Percentiles rank a stretch among this genome's conserved stretches.
Conservation (phyloP, 257 asterid species). For the Gentiana macrophylla region DNA sequence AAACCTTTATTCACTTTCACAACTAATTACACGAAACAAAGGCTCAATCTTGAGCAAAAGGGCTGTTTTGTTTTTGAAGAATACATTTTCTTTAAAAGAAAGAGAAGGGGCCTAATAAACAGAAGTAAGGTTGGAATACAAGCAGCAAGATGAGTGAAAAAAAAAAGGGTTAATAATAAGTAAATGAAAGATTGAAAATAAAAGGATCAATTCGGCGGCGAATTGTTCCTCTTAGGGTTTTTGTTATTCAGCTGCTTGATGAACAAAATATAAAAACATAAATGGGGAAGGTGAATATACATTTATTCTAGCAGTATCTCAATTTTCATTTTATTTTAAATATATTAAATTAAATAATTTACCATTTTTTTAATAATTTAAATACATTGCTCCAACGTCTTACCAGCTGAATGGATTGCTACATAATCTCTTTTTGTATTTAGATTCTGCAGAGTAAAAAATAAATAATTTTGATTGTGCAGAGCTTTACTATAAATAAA, state of each 20-base stretch:
- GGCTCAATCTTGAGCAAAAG: conserved; percentile 7
- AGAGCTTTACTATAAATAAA: no score
- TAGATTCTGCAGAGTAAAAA: no score
- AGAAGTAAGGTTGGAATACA: conserved; percentile 4
- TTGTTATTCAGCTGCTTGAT: conserved; percentile 33
- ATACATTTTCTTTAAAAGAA: background rate
- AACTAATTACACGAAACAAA: background rate
- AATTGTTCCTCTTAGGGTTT: conserved; percentile 70
- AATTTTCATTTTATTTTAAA: background rate
- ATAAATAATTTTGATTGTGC: no score
- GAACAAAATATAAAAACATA: conserved; percentile 10
- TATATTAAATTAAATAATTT: background rate
- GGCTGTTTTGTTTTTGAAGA: conserved; percentile 12
- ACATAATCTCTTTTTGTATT: background rate
- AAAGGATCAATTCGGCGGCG: conserved; percentile 62
- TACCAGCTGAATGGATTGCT: conserved; percentile 9
- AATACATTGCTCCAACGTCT: conserved; percentile 10
- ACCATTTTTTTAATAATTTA: conserved; percentile 1
- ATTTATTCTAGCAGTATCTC: background rate
- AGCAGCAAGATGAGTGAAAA: conserved; percentile 12
- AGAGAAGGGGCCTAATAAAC: conserved; percentile 4
- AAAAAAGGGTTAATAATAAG: conserved; percentile 15
- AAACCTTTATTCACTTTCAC: conserved; percentile 12
- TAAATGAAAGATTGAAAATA: conserved; percentile 11
- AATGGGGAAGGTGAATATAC: background rate